A percentile compares a stretch with the other conserved stretches of the same genome.
Evolutionary conservation across 2,329 filamentous ascomycete species (phyloP).

Genomic region (Colletotrichum endophyticum): DNA sequence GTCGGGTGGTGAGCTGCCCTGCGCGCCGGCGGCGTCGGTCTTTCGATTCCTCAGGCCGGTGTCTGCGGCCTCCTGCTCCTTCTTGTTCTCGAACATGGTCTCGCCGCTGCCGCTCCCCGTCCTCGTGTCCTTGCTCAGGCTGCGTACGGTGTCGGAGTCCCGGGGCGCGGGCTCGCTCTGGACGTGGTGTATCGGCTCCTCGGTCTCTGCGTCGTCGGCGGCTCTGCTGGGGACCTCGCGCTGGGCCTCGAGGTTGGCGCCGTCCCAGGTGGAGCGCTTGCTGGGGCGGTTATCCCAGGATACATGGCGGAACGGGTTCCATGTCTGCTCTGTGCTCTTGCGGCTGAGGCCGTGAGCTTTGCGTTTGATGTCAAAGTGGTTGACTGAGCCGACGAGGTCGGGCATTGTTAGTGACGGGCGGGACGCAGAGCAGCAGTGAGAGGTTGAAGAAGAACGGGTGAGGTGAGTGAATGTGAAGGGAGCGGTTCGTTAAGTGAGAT

Average conservation of each 20-base stretch:
- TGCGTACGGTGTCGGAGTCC: conserved; percentile 26
- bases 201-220: conserved; percentile 27
- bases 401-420: conserved; percentile 13
- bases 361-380: conserved; percentile 48
- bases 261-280: conserved; percentile 40
- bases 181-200: conserved; percentile 38
- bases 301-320: conserved; percentile 52
- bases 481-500: conserved; percentile 8
- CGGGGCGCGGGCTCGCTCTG: conserved; percentile 35
- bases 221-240: conserved; percentile 4
- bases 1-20: conserved; percentile 20
- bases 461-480: background rate
- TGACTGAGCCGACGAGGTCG: conserved; percentile 39
- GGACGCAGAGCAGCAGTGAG: background rate
- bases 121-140: conserved; percentile 16
- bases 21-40: conserved; percentile 27
- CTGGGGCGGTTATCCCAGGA: conserved; percentile 33
- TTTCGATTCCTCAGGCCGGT: conserved; percentile 35
- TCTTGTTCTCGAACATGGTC: conserved; percentile 22
- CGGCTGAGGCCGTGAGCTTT: conserved; percentile 48
- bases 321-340: conserved; percentile 38
- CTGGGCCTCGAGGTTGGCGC: conserved; percentile 35
- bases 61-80: conserved; percentile 22
- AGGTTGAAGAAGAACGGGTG: background rate
- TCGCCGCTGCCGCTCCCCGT: conserved; percentile 23